phyloP scores from a whole-genome alignment of 306 rosid genomes.

The Prunus mira region DNA sequence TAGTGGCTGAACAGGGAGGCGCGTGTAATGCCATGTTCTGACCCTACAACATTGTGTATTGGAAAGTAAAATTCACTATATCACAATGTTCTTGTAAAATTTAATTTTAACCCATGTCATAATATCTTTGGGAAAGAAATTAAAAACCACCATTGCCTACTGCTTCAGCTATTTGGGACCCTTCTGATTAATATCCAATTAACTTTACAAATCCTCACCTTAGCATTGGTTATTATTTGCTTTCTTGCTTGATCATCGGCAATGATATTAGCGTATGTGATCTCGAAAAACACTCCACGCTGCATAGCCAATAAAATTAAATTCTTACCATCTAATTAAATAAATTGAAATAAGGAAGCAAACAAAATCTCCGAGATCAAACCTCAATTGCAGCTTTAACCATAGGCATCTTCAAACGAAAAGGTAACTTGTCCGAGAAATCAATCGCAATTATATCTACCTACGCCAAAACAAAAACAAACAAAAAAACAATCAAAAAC shows the following conservation, averaged over 20 bases:
- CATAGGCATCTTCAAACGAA: conserved; percentile 67
- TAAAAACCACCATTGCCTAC: background rate
- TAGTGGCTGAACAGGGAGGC: no score
- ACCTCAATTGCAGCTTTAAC: conserved; percentile 73
- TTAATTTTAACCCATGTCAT: background rate
- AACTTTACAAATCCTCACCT: conserved; percentile 41
- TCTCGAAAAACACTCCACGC: conserved; percentile 83
- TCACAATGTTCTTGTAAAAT: background rate
- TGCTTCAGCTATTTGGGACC: background rate
- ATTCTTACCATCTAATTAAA: background rate
- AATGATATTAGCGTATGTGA: conserved; percentile 53
- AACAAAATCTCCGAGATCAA: background rate
- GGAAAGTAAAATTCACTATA: background rate
- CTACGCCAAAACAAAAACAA: conserved; percentile 35
- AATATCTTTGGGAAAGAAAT: background rate
- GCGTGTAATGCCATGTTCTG: background rate
- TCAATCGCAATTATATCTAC: conserved; percentile 76
- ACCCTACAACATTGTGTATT: background rate
- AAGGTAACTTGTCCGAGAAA: conserved; percentile 62
- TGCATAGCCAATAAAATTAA: conserved; percentile 32
- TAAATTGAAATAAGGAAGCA: background rate
- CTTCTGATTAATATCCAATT: background rate
- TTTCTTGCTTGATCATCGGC: conserved; percentile 53
- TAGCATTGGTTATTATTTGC: conserved; percentile 65
- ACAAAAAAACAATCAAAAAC: background rate